Evolutionary conservation across 768 basidiomycete species (phyloP).

Genomic region (Pisolithus microcarpus): DNA sequence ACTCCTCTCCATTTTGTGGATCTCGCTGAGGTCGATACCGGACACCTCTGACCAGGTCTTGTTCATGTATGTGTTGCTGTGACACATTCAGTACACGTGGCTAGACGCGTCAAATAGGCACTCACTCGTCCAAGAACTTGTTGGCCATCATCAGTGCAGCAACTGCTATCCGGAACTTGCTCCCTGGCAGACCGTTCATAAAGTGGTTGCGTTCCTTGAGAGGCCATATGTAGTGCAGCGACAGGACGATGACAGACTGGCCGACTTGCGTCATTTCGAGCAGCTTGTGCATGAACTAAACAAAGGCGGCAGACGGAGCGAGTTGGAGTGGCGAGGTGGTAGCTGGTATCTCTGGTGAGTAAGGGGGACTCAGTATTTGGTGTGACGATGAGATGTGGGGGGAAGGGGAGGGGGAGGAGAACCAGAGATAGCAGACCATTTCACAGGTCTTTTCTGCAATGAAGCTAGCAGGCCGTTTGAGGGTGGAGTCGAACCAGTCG

Average conservation of each 20-base stretch:
- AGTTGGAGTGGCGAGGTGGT: constrained; percentile 61
- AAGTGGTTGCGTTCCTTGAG: constrained; percentile 69
- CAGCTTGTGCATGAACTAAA: too few relatives aligned
- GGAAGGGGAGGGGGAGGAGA: constrained; percentile 42
- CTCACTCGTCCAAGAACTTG: constrained; percentile 94
- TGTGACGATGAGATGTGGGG: constrained; percentile 12
- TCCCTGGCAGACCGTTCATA: constrained; percentile 68
- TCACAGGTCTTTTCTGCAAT: constrained; percentile 87
- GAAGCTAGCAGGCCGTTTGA: too few relatives aligned
- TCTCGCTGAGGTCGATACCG: too few relatives aligned
- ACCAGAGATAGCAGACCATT: constrained; percentile 95
- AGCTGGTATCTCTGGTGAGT: constrained; percentile 28
- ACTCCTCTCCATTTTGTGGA: too few relatives aligned
- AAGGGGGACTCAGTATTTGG: constrained; percentile 36
- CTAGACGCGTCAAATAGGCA: constrained; percentile 9
- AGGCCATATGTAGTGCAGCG: constrained; percentile 82
- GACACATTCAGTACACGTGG: neutral
- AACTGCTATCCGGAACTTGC: constrained; percentile 84
- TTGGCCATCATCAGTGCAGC: constrained; percentile 94
- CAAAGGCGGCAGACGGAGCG: too few relatives aligned
- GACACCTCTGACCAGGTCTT: too few relatives aligned
- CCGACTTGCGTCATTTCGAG: too few relatives aligned
- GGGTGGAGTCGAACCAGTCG: too few relatives aligned
- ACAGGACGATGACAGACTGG: too few relatives aligned
- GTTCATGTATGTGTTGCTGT: too few relatives aligned